Conservation (phyloP, 192 early-diverging fungal genomes). For the Phycomyces nitens region DNA sequence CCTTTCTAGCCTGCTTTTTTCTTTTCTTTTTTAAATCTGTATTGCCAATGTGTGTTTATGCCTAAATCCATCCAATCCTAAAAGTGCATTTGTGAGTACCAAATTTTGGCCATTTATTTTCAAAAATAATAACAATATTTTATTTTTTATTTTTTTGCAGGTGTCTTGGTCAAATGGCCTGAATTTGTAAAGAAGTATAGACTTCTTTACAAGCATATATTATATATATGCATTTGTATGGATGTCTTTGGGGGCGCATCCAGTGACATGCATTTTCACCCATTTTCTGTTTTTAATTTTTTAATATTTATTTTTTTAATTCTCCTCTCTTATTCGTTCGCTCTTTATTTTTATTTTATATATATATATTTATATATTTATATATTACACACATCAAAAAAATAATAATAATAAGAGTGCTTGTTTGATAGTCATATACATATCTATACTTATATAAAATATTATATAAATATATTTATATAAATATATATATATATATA, state of each 20-base stretch:
- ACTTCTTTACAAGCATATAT: not conserved
- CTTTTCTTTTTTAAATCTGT: not conserved
- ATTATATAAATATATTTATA: not conserved
- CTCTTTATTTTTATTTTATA: not conserved
- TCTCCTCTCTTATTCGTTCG: no score
- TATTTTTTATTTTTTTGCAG: no score
- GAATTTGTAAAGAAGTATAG: no score
- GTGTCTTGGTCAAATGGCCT: no score
- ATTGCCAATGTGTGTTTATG: no score
- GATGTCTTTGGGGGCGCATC: not conserved
- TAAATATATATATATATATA: not conserved
- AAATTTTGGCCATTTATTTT: not conserved
- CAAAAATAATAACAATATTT: no score
- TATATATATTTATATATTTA: not conserved
- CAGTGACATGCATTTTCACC: not conserved
- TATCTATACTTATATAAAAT: not conserved
- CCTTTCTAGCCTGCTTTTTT: not conserved
- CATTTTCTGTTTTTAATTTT: not conserved
- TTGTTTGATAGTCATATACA: not conserved
- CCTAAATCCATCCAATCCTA: not conserved
- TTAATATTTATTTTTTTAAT: not conserved
- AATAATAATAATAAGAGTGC: slow-evolving; percentile 1
- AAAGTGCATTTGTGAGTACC: not conserved
- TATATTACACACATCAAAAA: not conserved
- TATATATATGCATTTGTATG: not conserved